phyloP scores from a whole-genome alignment of 306 rosid species.

The Pyrus communis region DNA sequence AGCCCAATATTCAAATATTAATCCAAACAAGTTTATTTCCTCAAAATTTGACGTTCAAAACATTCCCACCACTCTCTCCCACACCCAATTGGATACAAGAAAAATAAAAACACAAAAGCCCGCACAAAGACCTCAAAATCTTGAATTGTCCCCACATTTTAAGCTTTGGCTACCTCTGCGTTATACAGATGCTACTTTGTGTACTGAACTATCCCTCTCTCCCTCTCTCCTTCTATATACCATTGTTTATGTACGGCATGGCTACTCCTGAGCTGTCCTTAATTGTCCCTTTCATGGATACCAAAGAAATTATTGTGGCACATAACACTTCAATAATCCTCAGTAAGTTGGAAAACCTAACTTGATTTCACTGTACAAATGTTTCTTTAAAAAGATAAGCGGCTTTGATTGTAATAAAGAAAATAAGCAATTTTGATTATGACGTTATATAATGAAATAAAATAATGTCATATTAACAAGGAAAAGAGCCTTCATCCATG shows the following conservation, averaged over 20 bases:
- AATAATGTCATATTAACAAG: background rate
- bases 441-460: background rate
- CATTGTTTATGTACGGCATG: background rate
- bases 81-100: background rate
- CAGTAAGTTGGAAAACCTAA: background rate
- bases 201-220: background rate
- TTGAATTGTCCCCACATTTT: background rate
- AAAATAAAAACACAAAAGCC: background rate
- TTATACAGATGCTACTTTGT: background rate
- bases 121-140: background rate
- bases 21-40: too few relatives aligned
- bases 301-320: background rate
- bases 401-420: too few relatives aligned
- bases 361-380: too few relatives aligned
- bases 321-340: background rate
- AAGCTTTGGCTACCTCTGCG: background rate
- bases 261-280: background rate
- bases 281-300: background rate
- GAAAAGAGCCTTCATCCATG: background rate
- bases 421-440: too few relatives aligned
- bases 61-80: background rate
- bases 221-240: background rate
- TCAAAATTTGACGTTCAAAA: background rate
- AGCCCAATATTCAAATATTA: too few relatives aligned
- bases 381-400: background rate